These are phyloP conservation scores for Rhipidocladum racemiflorum DNA, from an alignment of 176 grass and related monocot species.

Conservation along the genomic window DNA sequence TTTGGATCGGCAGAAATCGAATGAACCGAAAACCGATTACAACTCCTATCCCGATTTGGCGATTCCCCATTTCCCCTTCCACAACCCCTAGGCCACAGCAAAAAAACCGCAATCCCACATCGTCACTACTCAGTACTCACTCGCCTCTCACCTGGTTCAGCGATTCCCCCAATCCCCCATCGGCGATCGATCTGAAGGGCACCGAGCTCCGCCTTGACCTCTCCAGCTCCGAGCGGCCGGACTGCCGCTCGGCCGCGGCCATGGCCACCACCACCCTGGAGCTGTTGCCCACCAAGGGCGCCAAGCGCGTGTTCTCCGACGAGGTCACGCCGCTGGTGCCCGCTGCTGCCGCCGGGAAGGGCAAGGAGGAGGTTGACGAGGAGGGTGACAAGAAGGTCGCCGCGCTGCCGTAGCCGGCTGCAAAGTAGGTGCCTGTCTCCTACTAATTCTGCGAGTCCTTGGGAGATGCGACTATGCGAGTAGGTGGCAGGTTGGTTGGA, in stretches of 20 bases:
- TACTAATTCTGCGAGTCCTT: neutral
- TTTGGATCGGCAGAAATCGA: no score
- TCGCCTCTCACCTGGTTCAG: no score
- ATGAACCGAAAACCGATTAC: no score
- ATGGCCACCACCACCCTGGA: conserved; percentile 56
- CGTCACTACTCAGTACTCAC: no score
- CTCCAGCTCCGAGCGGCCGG: conserved; percentile 57
- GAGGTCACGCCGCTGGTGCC: conserved; percentile 29
- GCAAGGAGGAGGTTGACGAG: conserved; percentile 16
- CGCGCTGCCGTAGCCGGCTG: conserved; percentile 44
- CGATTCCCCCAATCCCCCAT: no score
- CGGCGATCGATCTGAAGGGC: conserved; percentile 69
- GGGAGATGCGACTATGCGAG: neutral
- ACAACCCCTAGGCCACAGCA: no score
- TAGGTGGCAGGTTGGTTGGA: neutral
- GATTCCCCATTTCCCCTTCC: no score
- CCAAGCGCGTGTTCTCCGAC: conserved; percentile 78
- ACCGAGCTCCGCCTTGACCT: conserved; percentile 88
- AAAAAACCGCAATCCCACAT: no score
- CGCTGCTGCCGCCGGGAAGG: conserved; percentile 8
- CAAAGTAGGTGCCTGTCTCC: conserved; percentile 51
- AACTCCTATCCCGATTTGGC: no score
- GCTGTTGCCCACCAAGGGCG: conserved; percentile 76
- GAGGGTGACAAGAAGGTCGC: conserved; percentile 39
- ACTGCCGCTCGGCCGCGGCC: conserved; percentile 30